Conservation (phyloP, 2,329 filamentous ascomycete genomes). For the Stachybotrys chlorohalonatus region DNA sequence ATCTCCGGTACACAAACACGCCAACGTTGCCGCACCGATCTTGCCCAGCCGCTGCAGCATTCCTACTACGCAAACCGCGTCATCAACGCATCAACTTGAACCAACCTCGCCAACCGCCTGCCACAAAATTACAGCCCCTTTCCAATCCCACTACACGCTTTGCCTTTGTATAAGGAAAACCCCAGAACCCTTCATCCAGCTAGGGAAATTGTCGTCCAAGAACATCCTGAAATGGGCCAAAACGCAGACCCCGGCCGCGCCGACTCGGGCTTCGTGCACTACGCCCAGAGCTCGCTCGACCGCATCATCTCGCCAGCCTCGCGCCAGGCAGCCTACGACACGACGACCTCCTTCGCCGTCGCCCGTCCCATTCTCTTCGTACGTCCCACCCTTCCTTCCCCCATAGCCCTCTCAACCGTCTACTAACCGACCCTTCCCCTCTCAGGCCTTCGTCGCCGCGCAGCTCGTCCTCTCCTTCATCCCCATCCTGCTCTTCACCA, state of each 20-base stretch:
- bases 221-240: background rate
- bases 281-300: constrained; percentile 35
- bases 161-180: no score
- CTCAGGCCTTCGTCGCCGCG: constrained; percentile 56
- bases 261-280: constrained; percentile 26
- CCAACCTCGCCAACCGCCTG: no score
- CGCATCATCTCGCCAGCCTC: constrained; percentile 50
- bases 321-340: constrained; percentile 46
- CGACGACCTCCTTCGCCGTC: constrained; percentile 45
- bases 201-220: background rate
- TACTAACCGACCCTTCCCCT: background rate
- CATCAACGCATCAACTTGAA: no score
- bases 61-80: no score
- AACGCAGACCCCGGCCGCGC: background rate
- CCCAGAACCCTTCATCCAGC: no score
- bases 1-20: no score
- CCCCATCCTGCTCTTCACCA: constrained; percentile 59
- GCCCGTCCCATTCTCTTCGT: constrained; percentile 63
- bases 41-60: no score
- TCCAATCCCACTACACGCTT: no score
- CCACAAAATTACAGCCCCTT: no score
- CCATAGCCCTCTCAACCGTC: background rate
- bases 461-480: constrained; percentile 58
- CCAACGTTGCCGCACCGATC: no score
- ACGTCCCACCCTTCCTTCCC: constrained; percentile 18